Percentiles rank a stretch among this genome's conserved stretches.
Evolutionary conservation across 2,329 filamentous ascomycete genomes (phyloP).

Genomic region (Tolypocladium tropicale): DNA sequence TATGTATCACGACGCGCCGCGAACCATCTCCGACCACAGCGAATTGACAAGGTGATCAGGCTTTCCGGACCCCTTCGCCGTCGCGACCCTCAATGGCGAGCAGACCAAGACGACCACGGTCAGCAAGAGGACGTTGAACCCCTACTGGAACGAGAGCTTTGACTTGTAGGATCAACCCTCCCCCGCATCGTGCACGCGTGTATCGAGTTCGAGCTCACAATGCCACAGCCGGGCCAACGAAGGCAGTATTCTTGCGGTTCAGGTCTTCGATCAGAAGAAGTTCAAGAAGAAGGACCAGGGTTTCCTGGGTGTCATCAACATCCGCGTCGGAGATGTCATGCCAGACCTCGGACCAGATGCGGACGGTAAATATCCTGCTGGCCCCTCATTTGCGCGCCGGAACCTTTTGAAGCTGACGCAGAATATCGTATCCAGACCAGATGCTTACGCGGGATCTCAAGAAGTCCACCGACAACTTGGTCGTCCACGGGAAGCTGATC

Average conservation of each 20-base stretch:
- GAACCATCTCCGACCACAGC: not conserved
- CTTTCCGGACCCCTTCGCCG: slow-evolving; percentile 95
- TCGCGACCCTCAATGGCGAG: slow-evolving; percentile 93
- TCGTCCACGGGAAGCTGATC: slow-evolving; percentile 96
- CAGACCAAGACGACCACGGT: slow-evolving; percentile 97
- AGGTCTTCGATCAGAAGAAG: slow-evolving; percentile 99
- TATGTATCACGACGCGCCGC: slow-evolving; percentile 41
- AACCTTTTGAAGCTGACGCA: slow-evolving; percentile 14
- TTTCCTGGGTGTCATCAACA: slow-evolving; percentile 94
- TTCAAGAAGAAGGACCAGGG: slow-evolving; percentile 99
- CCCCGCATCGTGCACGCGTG: slow-evolving; percentile 1
- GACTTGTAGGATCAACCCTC: slow-evolving; percentile 63
- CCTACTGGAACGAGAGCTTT: slow-evolving; percentile 99
- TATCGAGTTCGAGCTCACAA: not conserved
- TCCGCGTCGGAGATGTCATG: slow-evolving; percentile 88
- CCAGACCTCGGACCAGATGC: slow-evolving; percentile 73
- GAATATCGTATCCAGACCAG: slow-evolving; percentile 57
- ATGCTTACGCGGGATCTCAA: slow-evolving; percentile 97
- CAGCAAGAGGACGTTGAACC: slow-evolving; percentile 94
- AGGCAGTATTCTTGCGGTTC: slow-evolving; percentile 91
- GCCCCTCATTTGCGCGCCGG: slow-evolving; percentile 8
- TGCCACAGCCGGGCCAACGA: slow-evolving; percentile 70
- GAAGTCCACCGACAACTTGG: slow-evolving; percentile 95
- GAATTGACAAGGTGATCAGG: slow-evolving; percentile 43
- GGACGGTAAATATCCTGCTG: slow-evolving; percentile 63